Conservation (phyloP, 106 monocot genomes). For the Allium cepa region DNA sequence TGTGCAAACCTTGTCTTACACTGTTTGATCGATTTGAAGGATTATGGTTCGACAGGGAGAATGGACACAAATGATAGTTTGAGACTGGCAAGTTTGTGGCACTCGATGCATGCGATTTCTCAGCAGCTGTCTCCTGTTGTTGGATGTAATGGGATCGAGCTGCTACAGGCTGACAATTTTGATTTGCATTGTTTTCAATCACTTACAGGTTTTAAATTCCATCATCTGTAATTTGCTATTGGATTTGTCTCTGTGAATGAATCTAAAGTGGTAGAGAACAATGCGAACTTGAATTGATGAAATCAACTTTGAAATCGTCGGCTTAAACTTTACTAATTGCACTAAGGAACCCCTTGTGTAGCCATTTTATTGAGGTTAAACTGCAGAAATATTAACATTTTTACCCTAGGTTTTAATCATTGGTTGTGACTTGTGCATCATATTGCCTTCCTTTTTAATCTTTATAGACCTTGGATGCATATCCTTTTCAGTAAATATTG, state of each 20-base stretch:
- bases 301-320: too few relatives aligned
- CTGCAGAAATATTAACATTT: too few relatives aligned
- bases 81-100: slow-evolving; percentile 89
- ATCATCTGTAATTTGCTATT: neutral
- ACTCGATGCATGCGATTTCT: slow-evolving; percentile 98
- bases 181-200: slow-evolving; percentile 98
- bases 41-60: slow-evolving; percentile 82
- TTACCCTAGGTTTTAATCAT: too few relatives aligned
- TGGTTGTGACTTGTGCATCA: too few relatives aligned
- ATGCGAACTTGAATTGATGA: too few relatives aligned
- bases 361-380: too few relatives aligned
- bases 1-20: too few relatives aligned
- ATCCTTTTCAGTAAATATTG: too few relatives aligned
- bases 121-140: slow-evolving; percentile 85
- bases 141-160: slow-evolving; percentile 82
- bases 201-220: slow-evolving; percentile 56
- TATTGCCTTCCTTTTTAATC: too few relatives aligned
- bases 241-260: neutral
- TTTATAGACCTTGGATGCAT: too few relatives aligned
- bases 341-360: too few relatives aligned
- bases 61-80: slow-evolving; percentile 98
- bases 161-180: slow-evolving; percentile 84
- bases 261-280: neutral
- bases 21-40: slow-evolving; percentile 22
- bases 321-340: too few relatives aligned